These are phyloP conservation scores for Neurospora sp. DNA, from an alignment of 2,329 filamentous ascomycete genomes.

Conservation along the genomic window DNA sequence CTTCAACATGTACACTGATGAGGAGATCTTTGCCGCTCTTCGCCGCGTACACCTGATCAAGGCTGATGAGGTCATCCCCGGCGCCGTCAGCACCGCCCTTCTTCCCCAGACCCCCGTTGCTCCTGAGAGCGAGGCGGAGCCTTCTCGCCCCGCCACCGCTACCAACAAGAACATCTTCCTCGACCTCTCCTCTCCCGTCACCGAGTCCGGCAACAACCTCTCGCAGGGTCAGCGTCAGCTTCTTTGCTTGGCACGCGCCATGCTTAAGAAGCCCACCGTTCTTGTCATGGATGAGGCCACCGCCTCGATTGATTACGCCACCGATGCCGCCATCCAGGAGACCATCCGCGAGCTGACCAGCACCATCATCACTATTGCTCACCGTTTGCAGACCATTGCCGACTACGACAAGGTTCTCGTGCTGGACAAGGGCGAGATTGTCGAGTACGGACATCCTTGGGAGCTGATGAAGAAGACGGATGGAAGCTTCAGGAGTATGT, in stretches of 20 bases:
- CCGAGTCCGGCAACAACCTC: slow-evolving; percentile 86
- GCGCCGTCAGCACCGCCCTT: slow-evolving; percentile 16
- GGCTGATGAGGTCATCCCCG: slow-evolving; percentile 36
- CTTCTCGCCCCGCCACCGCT: slow-evolving; percentile 27
- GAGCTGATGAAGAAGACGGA: slow-evolving; percentile 64
- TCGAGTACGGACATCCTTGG: slow-evolving; percentile 87
- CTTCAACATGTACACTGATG: slow-evolving; percentile 79
- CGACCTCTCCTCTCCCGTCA: slow-evolving; percentile 72
- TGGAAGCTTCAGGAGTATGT: slow-evolving; percentile 55
- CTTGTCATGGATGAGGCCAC: slow-evolving; percentile 99
- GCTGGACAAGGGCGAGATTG: slow-evolving; percentile 75
- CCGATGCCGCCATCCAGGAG: slow-evolving; percentile 90
- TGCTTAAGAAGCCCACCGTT: slow-evolving; percentile 84
- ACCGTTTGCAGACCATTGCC: slow-evolving; percentile 90
- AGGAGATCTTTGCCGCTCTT: slow-evolving; percentile 79
- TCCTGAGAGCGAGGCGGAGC: slow-evolving; percentile 10
- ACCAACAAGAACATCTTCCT: slow-evolving; percentile 94
- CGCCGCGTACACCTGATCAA: slow-evolving; percentile 82
- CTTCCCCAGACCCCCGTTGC: slow-evolving; percentile 10
- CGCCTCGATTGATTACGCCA: slow-evolving; percentile 92
- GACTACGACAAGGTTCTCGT: slow-evolving; percentile 98
- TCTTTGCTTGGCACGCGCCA: slow-evolving; percentile 81
- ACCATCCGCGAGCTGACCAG: slow-evolving; percentile 89
- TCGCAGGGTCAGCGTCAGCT: slow-evolving; percentile 95
- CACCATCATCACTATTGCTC: slow-evolving; percentile 94